These are phyloP conservation scores for Urtica urens DNA, from an alignment of 306 rosid genomes.

Conservation along the genomic window DNA sequence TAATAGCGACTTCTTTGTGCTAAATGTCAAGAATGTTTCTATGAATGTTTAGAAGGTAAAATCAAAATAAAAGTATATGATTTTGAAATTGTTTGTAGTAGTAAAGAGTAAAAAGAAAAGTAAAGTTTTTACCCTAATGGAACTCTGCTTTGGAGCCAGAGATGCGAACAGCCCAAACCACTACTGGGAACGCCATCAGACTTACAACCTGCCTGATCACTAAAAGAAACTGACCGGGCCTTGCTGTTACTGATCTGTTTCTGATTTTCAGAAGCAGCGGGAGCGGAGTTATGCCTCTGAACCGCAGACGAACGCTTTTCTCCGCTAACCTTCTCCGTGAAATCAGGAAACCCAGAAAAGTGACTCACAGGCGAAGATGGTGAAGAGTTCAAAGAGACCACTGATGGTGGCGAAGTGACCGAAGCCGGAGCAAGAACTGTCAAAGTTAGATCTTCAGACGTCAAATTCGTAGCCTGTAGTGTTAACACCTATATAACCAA, in stretches of 20 bases:
- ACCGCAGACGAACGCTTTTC: slow-evolving; percentile 28
- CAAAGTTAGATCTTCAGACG: slow-evolving; percentile 73
- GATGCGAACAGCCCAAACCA: slow-evolving; percentile 63
- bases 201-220: slow-evolving; percentile 26
- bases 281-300: slow-evolving; percentile 32
- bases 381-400: slow-evolving; percentile 57
- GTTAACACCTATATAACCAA: slow-evolving; percentile 70
- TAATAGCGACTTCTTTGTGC: too few species aligned
- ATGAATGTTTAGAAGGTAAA: too few species aligned
- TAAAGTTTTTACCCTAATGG: slow-evolving; percentile 64
- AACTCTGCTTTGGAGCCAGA: slow-evolving; percentile 95
- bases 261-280: slow-evolving; percentile 30
- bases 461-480: slow-evolving; percentile 92
- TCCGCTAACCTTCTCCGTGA: slow-evolving; percentile 37
- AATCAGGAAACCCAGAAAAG: slow-evolving; percentile 46
- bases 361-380: slow-evolving; percentile 67
- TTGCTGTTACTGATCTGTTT: slow-evolving; percentile 26
- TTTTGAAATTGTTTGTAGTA: too few species aligned
- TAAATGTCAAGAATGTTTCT: too few species aligned
- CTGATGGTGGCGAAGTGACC: slow-evolving; percentile 49
- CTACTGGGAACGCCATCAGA: slow-evolving; percentile 53
- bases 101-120: background rate
- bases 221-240: slow-evolving; percentile 28
- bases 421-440: slow-evolving; percentile 91
- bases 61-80: too few species aligned